Evolutionary conservation across 352 stramenopile genomes (phyloP).

Genomic region (Globisporangium nunn): DNA sequence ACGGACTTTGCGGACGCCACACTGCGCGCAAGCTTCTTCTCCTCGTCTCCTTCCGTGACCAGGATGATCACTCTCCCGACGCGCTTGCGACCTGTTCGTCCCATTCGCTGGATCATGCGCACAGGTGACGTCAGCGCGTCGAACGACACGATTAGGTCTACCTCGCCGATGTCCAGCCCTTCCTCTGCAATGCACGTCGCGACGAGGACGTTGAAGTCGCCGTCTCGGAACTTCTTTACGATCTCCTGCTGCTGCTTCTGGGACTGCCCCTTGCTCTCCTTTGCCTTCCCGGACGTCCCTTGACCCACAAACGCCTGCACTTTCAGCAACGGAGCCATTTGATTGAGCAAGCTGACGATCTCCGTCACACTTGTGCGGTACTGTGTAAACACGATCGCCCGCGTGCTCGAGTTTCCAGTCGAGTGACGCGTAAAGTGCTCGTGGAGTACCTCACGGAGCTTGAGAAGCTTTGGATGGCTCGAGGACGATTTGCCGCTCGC

Average conservation of each 20-base stretch:
- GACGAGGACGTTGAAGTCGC: slow-evolving; percentile 90
- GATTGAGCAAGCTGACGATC: slow-evolving; percentile 83
- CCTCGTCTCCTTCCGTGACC: slow-evolving; percentile 85
- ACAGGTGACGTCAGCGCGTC: slow-evolving; percentile 93
- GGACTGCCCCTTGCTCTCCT: slow-evolving; percentile 86
- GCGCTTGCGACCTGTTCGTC: slow-evolving; percentile 94
- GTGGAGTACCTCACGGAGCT: slow-evolving; percentile 88
- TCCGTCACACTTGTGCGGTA: slow-evolving; percentile 92
- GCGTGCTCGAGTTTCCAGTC: slow-evolving; percentile 68
- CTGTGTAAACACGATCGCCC: slow-evolving; percentile 98
- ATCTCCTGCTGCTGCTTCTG: slow-evolving; percentile 95
- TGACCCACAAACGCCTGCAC: slow-evolving; percentile 93
- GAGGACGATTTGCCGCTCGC: slow-evolving; percentile 5
- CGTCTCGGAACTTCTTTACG: slow-evolving; percentile 83
- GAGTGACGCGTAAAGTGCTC: slow-evolving; percentile 82
- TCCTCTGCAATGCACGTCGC: slow-evolving; percentile 96
- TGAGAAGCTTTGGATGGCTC: slow-evolving; percentile 81
- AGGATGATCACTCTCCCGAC: slow-evolving; percentile 88
- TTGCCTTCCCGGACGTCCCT: slow-evolving; percentile 71
- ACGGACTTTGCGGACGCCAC: slow-evolving; percentile 76
- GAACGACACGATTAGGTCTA: slow-evolving; percentile 93
- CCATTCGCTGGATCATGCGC: slow-evolving; percentile 93
- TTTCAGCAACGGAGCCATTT: slow-evolving; percentile 74
- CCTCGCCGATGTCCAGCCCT: slow-evolving; percentile 93
- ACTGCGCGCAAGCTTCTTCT: slow-evolving; percentile 82